A percentile compares a stretch with the other conserved stretches of the same genome.
Conservation (phyloP, 2,329 filamentous ascomycete species). For the Myriangium duriaei region DNA sequence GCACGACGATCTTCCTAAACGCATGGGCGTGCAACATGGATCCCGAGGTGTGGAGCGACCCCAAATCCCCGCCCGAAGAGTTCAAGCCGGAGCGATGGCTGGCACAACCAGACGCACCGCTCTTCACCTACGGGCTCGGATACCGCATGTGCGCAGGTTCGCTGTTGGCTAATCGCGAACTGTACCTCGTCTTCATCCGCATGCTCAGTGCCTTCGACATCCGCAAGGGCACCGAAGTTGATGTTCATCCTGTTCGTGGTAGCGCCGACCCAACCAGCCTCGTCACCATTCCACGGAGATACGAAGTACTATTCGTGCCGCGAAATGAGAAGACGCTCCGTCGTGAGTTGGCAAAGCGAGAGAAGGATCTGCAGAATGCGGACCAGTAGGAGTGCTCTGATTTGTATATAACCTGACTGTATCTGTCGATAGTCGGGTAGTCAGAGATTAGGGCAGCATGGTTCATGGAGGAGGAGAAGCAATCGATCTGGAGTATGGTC, state of each 20-base stretch:
- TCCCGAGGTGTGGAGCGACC: slow-evolving; percentile 44
- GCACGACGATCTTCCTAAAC: slow-evolving; percentile 53
- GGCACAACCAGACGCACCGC: slow-evolving; percentile 48
- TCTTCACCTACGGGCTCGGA: slow-evolving; percentile 54
- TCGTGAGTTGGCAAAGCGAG: slow-evolving; percentile 25
- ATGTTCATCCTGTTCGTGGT: slow-evolving; percentile 47
- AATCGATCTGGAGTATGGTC: too few species aligned
- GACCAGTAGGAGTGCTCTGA: too few species aligned
- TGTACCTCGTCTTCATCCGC: slow-evolving; percentile 52
- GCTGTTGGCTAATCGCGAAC: slow-evolving; percentile 49
- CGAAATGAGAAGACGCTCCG: slow-evolving; percentile 35
- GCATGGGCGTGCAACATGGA: slow-evolving; percentile 60
- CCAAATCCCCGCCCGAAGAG: slow-evolving; percentile 26
- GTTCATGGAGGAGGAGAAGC: too few species aligned
- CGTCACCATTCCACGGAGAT: slow-evolving; percentile 47
- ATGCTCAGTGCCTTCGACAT: slow-evolving; percentile 51
- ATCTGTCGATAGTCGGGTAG: too few species aligned
- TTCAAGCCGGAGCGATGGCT: slow-evolving; percentile 53
- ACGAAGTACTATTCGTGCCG: slow-evolving; percentile 47
- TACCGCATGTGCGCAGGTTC: slow-evolving; percentile 57
- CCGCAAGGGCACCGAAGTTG: slow-evolving; percentile 40
- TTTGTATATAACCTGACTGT: too few species aligned
- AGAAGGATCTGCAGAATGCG: slow-evolving; percentile 11
- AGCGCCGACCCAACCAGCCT: slow-evolving; percentile 50
- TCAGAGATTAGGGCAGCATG: too few species aligned